Percentiles rank a stretch among this genome's conserved stretches.
Evolutionary conservation across 495 filamentous ascomycete species (phyloP).

Genomic region (Aspergillus ellipticus): DNA sequence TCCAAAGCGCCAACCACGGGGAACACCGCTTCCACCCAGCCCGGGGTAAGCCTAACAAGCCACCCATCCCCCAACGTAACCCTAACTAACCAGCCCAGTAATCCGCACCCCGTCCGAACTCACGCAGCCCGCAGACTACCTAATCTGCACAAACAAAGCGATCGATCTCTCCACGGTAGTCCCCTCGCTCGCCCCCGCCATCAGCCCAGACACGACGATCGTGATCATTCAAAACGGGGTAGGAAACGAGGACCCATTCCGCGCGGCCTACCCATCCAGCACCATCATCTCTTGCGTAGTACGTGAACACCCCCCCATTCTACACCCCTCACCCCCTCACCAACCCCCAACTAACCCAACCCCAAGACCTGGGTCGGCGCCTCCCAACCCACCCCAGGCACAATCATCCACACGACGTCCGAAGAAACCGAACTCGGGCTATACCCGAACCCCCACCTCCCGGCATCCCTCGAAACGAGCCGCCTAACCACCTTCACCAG

Average conservation of each 20-base stretch:
- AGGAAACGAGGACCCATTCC: constrained; percentile 63
- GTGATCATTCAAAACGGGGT: constrained; percentile 71
- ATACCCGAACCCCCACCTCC: constrained; percentile 35
- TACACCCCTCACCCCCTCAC: not conserved
- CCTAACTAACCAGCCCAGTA: constrained; percentile 23
- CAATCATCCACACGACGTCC: constrained; percentile 41
- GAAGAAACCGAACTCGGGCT: constrained; percentile 47
- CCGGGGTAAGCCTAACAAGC: constrained; percentile 22
- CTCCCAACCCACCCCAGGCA: constrained; percentile 40
- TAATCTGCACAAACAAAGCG: constrained; percentile 52
- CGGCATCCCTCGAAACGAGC: constrained; percentile 18
- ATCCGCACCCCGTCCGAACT: constrained; percentile 39
- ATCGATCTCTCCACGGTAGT: constrained; percentile 38
- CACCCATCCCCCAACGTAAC: not conserved
- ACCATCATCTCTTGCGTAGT: constrained; percentile 59
- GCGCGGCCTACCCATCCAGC: constrained; percentile 47
- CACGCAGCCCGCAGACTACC: constrained; percentile 28
- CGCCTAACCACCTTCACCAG: constrained; percentile 37
- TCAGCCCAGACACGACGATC: constrained; percentile 37
- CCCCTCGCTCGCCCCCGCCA: constrained; percentile 34
- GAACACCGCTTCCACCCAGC: constrained; percentile 39
- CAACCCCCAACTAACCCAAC: constrained; percentile 10
- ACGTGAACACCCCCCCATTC: not conserved
- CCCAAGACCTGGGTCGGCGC: constrained; percentile 47
- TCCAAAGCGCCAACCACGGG: constrained; percentile 47